A percentile compares a stretch with the other conserved stretches of the same genome.
Evolutionary conservation across 257 asterid species (phyloP).

Genomic region (Gentiana straminea): DNA sequence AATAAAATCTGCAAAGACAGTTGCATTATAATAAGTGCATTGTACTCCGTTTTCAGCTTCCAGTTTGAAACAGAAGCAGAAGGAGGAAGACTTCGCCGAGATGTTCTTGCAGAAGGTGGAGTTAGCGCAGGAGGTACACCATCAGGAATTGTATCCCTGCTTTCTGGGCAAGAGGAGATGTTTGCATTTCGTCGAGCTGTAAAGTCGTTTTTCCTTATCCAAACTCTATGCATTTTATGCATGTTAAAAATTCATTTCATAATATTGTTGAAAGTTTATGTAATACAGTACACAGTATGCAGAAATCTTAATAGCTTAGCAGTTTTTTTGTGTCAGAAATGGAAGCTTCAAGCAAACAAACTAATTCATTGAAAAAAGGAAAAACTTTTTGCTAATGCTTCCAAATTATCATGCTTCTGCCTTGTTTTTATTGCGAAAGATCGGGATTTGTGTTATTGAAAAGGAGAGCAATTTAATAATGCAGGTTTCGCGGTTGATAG

Average conservation of each 20-base stretch:
- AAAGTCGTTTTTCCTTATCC: conserved; percentile 22
- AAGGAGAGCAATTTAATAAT: background rate
- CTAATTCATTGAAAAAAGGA: too few species aligned
- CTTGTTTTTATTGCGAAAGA: background rate
- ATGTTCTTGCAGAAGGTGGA: conserved; percentile 71
- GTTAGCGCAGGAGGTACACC: conserved; percentile 68
- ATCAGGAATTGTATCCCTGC: conserved; percentile 56
- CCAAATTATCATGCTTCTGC: too few species aligned
- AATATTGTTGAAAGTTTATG: too few species aligned
- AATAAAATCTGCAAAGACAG: too few species aligned
- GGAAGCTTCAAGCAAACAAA: too few species aligned
- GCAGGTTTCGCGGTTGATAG: conserved; percentile 89
- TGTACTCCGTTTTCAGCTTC: conserved; percentile 42
- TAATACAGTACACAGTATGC: too few species aligned
- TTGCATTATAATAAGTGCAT: background rate
- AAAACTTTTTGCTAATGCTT: too few species aligned
- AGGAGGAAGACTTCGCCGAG: conserved; percentile 67
- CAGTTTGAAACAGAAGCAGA: conserved; percentile 94
- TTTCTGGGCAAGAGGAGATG: conserved; percentile 89
- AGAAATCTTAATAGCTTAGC: too few species aligned
- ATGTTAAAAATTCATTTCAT: background rate
- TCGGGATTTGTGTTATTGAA: background rate
- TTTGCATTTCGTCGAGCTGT: conserved; percentile 97
- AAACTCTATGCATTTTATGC: background rate
- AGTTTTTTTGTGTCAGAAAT: too few species aligned